phyloP scores from a whole-genome alignment of 306 rosid species.

The Vachellia pachyceras region DNA sequence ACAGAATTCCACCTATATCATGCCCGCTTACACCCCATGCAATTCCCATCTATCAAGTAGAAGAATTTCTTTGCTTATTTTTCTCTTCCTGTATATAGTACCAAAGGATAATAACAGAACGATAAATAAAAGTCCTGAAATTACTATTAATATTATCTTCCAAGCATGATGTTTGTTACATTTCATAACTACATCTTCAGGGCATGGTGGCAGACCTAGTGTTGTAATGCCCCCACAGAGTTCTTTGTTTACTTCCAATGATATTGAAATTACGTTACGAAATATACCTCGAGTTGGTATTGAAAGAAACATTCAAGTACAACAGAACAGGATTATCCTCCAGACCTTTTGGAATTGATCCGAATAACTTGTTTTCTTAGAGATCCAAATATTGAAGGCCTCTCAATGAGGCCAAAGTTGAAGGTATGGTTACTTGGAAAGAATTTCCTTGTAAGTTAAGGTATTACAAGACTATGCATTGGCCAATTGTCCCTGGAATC shows the following conservation, averaged over 20 bases:
- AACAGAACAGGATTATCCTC: constrained; percentile 7
- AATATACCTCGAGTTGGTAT: constrained; percentile 51
- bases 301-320: constrained; percentile 52
- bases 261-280: constrained; percentile 20
- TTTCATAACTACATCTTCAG: constrained; percentile 17
- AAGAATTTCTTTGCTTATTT: too few species aligned
- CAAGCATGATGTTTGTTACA: constrained; percentile 17
- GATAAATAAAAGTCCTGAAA: constrained; percentile 26
- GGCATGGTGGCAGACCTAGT: constrained; percentile 34
- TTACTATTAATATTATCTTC: constrained; percentile 17
- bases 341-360: constrained; percentile 43
- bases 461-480: constrained; percentile 34
- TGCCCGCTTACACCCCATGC: too few species aligned
- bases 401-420: constrained; percentile 31
- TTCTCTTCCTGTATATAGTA: too few species aligned
- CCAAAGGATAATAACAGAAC: too few species aligned
- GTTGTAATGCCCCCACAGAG: constrained; percentile 43
- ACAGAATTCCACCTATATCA: too few species aligned
- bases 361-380: constrained; percentile 40
- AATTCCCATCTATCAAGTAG: too few species aligned
- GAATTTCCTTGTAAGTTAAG: constrained; percentile 40
- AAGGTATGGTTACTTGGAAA: constrained; percentile 44
- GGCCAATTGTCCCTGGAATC: constrained; percentile 44
- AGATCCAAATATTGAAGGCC: constrained; percentile 39
- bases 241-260: constrained; percentile 24